Base-by-base conservation (phyloP, 1,284 basidiomycete genomes). In the Boletus smithii region DNA sequence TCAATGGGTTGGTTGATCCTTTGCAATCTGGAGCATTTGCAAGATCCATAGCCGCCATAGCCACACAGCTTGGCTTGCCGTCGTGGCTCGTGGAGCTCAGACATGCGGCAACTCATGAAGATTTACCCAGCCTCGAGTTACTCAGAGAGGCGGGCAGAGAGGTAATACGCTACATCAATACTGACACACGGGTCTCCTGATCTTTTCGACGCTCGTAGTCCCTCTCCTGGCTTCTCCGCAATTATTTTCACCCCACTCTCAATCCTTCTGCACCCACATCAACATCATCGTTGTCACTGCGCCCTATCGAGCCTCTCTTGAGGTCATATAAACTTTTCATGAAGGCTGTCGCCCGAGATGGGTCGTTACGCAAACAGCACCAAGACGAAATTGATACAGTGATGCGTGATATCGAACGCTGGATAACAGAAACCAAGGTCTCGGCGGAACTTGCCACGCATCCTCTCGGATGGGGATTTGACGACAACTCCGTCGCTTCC, bases 21-120 rank as follows among this genome's bases (percentile, higher is more conserved):
- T 74, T 97, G 16, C 95, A 99, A 63, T 80, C 84, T 3, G 91
- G 93, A 26, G 74, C 75, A 34, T 95, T 87, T 60, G 97, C 95
- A 4, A 79, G 93, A 32, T 88, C 94, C 1, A 97, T 99, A 58
- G 83, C 88, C 0, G 82, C 86, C 24, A 90, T 99, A 51, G 94
- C 97, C 1, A 74, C 79, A 3, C 85, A 93, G 53, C 79, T 99
- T 20, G 88, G 87, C 0, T 73, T 99, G 2, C 97, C 97, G 0
- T 70, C 78, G 1, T 93, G 89, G 81, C 76, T 99, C 16, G 94
- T 99, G n/a, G 91, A 97, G 54, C 74, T 99, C 5, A 79, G 95
- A 30, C 95, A 99, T 70, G 88, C 91, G 23, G 91, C 91, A 8
- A 99, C 95, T 2, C 95, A 99, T 63, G 95, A 99, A 61, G 92